A percentile compares a stretch with the other conserved stretches of the same genome.
Conservation (phyloP, 1,284 basidiomycete genomes). For the Gymnopus androsaceus region DNA sequence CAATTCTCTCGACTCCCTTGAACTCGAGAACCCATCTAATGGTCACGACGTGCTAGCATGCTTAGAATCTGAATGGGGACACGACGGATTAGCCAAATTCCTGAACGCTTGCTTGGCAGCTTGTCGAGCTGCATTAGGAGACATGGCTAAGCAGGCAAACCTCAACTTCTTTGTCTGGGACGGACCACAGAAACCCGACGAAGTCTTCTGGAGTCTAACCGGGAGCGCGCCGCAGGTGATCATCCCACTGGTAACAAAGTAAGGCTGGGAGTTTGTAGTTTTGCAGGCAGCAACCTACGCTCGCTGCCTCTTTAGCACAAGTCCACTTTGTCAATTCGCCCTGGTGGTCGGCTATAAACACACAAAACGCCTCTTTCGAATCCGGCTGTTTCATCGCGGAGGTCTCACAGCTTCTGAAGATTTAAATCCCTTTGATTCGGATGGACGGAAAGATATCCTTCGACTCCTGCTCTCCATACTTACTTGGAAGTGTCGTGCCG, state of each 20-base stretch:
- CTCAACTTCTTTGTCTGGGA: slow-evolving; percentile 3
- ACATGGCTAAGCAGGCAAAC: background rate
- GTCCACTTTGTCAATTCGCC: slow-evolving; percentile 1
- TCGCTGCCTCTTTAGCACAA: slow-evolving; percentile 11
- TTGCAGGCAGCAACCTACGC: slow-evolving; percentile 12
- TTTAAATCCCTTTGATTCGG: background rate
- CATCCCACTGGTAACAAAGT: slow-evolving; percentile 12
- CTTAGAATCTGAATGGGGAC: background rate
- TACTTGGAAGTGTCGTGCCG: slow-evolving; percentile 7
- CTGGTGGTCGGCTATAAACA: slow-evolving; percentile 14
- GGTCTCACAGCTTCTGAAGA: slow-evolving; percentile 14
- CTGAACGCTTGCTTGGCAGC: background rate
- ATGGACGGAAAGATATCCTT: slow-evolving; percentile 1
- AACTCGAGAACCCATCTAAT: background rate
- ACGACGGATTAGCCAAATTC: background rate
- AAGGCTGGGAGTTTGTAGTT: slow-evolving; percentile 9
- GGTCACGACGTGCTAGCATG: background rate
- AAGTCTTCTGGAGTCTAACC: background rate
- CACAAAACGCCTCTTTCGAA: slow-evolving; percentile 2
- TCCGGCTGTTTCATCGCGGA: slow-evolving; percentile 15
- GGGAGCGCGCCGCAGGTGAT: background rate
- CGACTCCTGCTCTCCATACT: slow-evolving; percentile 9
- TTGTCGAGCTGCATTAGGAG: background rate
- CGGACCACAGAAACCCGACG: background rate
- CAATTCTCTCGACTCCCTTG: background rate